A percentile compares a stretch with the other conserved stretches of the same genome.
phyloP scores from a whole-genome alignment of 495 filamentous ascomycete species.

The Diplogelasinospora grovesii region DNA sequence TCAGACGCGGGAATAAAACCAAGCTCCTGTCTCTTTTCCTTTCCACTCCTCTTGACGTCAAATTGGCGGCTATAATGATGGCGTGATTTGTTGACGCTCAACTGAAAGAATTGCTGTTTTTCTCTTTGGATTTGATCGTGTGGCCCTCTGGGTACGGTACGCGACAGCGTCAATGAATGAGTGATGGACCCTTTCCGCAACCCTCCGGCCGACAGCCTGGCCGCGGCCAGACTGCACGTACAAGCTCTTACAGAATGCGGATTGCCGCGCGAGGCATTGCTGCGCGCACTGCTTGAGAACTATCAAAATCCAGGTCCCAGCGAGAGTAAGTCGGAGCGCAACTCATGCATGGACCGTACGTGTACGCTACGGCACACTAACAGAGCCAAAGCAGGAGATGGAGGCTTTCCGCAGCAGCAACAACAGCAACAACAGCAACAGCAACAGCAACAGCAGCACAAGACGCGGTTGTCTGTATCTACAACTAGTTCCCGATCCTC shows the following conservation, averaged over 20 bases:
- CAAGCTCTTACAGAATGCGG: conserved; percentile 26
- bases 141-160: too few species aligned
- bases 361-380: not conserved
- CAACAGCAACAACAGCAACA: conserved; percentile 5
- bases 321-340: conserved; percentile 8
- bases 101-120: too few species aligned
- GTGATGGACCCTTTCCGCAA: conserved; percentile 35
- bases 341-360: not conserved
- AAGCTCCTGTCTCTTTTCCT: too few species aligned
- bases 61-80: too few species aligned
- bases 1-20: too few species aligned
- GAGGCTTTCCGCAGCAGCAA: conserved; percentile 8
- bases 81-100: too few species aligned
- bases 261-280: conserved; percentile 22
- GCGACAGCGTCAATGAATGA: conserved; percentile 1
- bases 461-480: conserved; percentile 27
- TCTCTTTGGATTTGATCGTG: too few species aligned
- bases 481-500: conserved; percentile 32
- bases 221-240: conserved; percentile 27
- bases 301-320: conserved; percentile 15
- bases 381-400: conserved; percentile 9
- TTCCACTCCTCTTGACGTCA: too few species aligned
- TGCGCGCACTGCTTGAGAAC: conserved; percentile 25
- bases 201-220: conserved; percentile 28
- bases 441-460: conserved; percentile 13